phyloP scores from a whole-genome alignment of 768 basidiomycete species.

The Calocybe gangraenosa region DNA sequence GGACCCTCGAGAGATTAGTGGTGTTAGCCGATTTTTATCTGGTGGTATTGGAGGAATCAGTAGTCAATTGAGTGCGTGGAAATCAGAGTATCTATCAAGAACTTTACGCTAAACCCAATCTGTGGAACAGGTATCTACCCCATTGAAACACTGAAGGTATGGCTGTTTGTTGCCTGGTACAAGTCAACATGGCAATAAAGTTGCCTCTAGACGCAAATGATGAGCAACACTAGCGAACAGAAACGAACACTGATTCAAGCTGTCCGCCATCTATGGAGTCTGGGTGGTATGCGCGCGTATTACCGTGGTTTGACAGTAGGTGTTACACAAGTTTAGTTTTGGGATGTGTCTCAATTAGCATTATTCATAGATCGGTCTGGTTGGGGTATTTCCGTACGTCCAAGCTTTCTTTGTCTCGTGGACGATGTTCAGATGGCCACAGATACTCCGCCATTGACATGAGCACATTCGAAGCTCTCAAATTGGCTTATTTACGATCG shows the following conservation, averaged over 20 bases:
- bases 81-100: slow-evolving; percentile 5
- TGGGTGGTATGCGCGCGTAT: slow-evolving; percentile 79
- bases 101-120: slow-evolving; percentile 16
- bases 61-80: slow-evolving; percentile 78
- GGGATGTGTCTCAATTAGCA: slow-evolving; percentile 14
- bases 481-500: slow-evolving; percentile 83
- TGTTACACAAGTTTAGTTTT: slow-evolving; percentile 15
- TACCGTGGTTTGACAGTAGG: slow-evolving; percentile 89
- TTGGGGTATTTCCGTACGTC: slow-evolving; percentile 93
- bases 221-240: slow-evolving; percentile 73
- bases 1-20: slow-evolving; percentile 85
- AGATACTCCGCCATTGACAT: slow-evolving; percentile 95
- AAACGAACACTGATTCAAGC: slow-evolving; percentile 59
- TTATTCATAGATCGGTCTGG: slow-evolving; percentile 71
- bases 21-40: slow-evolving; percentile 87
- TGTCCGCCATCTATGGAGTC: slow-evolving; percentile 66
- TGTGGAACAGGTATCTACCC: slow-evolving; percentile 79
- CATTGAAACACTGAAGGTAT: slow-evolving; percentile 90
- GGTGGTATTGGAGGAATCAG: slow-evolving; percentile 95
- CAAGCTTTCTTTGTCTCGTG: slow-evolving; percentile 1
- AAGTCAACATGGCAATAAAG: slow-evolving; percentile 1
- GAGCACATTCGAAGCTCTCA: slow-evolving; percentile 95
- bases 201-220: slow-evolving; percentile 78
- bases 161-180: slow-evolving; percentile 7
- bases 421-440: neutral